Percentiles rank a stretch among this genome's conserved stretches.
These are phyloP conservation scores for Wickerhamomyces sp. DNA, from an alignment of 1,139 yeast species.

Conservation along the genomic window DNA sequence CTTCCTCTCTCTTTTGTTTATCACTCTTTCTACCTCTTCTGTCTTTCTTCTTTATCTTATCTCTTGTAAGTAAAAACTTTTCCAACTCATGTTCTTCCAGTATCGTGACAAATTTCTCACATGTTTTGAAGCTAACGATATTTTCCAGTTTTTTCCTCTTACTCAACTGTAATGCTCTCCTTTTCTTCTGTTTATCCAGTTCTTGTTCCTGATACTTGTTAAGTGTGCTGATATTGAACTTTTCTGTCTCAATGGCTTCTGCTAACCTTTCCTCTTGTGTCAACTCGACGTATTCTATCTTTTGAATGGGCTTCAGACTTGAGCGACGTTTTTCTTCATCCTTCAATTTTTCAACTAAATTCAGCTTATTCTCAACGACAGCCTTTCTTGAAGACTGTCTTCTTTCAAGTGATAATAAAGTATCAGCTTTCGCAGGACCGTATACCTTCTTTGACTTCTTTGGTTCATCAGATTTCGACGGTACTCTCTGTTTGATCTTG, in stretches of 20 bases:
- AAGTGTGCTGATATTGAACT: conserved; percentile 65
- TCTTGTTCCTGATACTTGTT: conserved; percentile 82
- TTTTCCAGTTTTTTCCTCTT: conserved; percentile 54
- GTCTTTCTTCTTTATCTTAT: conserved; percentile 32
- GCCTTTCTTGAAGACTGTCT: conserved; percentile 77
- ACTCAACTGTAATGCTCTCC: conserved; percentile 66
- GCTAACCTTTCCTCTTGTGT: conserved; percentile 85
- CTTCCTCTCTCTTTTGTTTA: conserved; percentile 22
- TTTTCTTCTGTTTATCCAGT: conserved; percentile 69
- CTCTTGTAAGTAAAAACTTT: conserved; percentile 34
- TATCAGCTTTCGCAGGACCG: conserved; percentile 37
- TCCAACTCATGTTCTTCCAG: conserved; percentile 37
- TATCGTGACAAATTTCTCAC: conserved; percentile 39
- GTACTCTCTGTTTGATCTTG: conserved; percentile 37
- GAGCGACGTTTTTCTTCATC: conserved; percentile 68
- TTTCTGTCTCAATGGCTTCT: conserved; percentile 85
- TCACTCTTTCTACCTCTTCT: conserved; percentile 26
- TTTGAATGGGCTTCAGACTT: conserved; percentile 19
- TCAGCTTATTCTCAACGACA: conserved; percentile 74
- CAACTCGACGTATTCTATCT: conserved; percentile 43
- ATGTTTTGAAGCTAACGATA: conserved; percentile 47
- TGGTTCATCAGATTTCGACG: conserved; percentile 17
- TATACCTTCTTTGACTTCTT: conserved; percentile 19
- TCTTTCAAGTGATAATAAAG: conserved; percentile 45
- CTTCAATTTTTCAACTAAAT: conserved; percentile 66